Evolutionary conservation across 257 asterid species (phyloP), one percentile per base, ranked within the genome.

Genomic region (Haberlea rhodopensis): DNA sequence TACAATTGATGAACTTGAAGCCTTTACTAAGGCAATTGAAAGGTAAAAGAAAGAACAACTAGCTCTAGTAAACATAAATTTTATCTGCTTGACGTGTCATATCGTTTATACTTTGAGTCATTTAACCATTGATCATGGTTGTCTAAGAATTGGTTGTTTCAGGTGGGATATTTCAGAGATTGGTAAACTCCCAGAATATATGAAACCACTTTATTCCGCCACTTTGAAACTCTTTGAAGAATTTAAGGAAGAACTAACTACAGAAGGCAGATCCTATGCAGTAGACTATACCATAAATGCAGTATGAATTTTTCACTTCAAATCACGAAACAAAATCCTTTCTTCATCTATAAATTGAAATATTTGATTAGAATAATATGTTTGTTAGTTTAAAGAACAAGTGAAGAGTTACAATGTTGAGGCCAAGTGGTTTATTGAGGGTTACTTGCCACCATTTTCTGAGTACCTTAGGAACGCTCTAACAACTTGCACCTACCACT

Each of bases 151-250:
- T n/a, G n/a, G n/a, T n/a, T n/a, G n/a, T n/a, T n/a, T n/a, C n/a
- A 76, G 80, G 68, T 76, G 80, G 80, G 46, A 76, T 67, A 57
- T 54, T 5, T 43, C 20, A 2, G 76, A 65, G 37, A 48, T 56
- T 8, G 29, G 26, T 24, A 31, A 6, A 16, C 77, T 76, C 2
- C 74, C 77, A 0, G 22, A 49, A 2, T 48, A 56, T 28, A 18
- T 76, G 28, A 66, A 48, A 9, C 27, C 60, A 19, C 5, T 46
- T n/a, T 71, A 66, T n/a, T 26, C 46, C 20, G 66, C 18, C 15
- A 24, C 70, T 9, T 3, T 75, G 16, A 54, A 66, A 58, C 46
- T 66, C 2, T 72, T 51, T 22, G 57, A 40, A 26, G 24, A 62
- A 1, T 53, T 67, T 56, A 66, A 45, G 3, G 48, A 67, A 24